Evolutionary conservation across 805 yeast genomes (phyloP), one percentile per base, ranked within the genome.

Genomic region (Kluyveromyces starmeri): DNA sequence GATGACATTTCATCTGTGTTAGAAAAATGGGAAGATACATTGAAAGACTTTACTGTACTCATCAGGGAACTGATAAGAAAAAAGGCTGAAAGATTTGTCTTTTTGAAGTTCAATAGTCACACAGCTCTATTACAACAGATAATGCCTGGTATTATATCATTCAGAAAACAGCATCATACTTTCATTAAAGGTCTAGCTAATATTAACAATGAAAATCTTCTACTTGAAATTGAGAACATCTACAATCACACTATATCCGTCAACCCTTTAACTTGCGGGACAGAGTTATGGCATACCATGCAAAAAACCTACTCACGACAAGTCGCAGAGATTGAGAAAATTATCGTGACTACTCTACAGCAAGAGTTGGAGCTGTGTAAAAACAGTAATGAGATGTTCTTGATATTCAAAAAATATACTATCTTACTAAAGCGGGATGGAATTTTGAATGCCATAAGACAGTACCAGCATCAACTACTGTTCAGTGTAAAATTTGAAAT

Each of bases 51-150:
- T 58, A 71, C 76, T 2, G 69, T 73, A 34, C 50, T 81, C 27
- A 72, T 84, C 0, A 68, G 96, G 37, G 96, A 88, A 40, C 55
- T 82, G 3, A 63, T 83, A 26, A 64, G 96, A 42, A 82, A 77
- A 46, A 60, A 92, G 16, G 73, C 75, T 7, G 89, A 82, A 36
- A 76, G 75, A 39, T 79, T 80, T 48, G 67, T 79, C 10, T 70
- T 78, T 15, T 71, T 84, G 14, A 72, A 76, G 38, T 64, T 85
- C 7, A 62, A 61, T n/a, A 67, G 75, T 7, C 59, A 67, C 2
- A 52, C 71, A 1, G 46, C 43, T 1, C 50, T 41, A 11, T 35
- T 73, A 17, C 65, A 60, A 38, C 68, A 67, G 1, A 58, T 75
- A 20, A 34, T 79, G 1, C 60, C 55, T 1, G 61, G 64, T 20